Evolutionary conservation across 805 yeast species (phyloP), one percentile per base, ranked within the genome.

Genomic region (Saccharomycopsis sp.): DNA sequence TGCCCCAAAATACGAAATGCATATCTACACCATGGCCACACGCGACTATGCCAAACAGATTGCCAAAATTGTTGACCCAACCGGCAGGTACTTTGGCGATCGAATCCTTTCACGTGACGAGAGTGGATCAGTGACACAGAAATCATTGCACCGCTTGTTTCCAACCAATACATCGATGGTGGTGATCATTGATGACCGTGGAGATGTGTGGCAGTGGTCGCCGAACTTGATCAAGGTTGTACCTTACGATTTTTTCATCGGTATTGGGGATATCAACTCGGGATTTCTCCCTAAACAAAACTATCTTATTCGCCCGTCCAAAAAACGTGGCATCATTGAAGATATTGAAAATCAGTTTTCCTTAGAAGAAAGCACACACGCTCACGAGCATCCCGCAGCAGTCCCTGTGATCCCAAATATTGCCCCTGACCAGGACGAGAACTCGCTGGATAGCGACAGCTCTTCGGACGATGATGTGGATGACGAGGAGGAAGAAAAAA

Each of bases 121-220:
- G 68, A 89, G 96, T 70, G 98, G 98, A 0, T 87, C 91, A 3
- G 72, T 93, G 62, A 86, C 97, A 1, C 96, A 89, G 64, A 94
- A 94, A 68, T 89, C 93, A 42, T 75, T 94, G 61, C 86, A 87
- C 67, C 77, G 98, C 62, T 76, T 94, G 57, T 94, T 94, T 66
- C 99, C 99, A 0, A 96, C 93, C 1, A 97, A 93, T 64, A 96
- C 96, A 23, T 86, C 96, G 17, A 87, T 94, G 96, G 99, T 94
- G 35, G 94, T 89, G 1, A 86, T 94, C 52, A 94, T 94, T 60
- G 99, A 94, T 71, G 99, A 94, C 70, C 81, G 99, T 69, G 99
- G 97, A 2, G 99, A 94, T 70, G 99, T 94, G 20, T 94, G 99
- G 99, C 89, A 88, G 67, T 94, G 99, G 99, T 88, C 90, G 64